These are phyloP conservation scores for Stephania japonica DNA, from an alignment of 164 flowering plant species.

Conservation along the genomic window DNA sequence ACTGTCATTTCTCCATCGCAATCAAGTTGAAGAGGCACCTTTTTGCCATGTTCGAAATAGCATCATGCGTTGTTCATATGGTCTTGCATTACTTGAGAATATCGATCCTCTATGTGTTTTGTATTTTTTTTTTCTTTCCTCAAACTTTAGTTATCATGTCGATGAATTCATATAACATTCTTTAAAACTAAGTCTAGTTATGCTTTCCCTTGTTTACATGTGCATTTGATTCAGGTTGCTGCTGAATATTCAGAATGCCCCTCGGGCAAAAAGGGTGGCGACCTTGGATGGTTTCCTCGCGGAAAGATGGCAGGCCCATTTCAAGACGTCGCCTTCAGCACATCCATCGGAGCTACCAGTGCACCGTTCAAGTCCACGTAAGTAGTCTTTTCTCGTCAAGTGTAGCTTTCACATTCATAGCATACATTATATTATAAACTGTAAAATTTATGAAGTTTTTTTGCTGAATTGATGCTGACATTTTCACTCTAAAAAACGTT, in stretches of 20 bases:
- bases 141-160: too few species aligned
- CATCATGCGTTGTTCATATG: background rate
- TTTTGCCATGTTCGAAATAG: background rate
- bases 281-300: slow-evolving; percentile 98
- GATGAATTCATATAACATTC: too few species aligned
- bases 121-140: too few species aligned
- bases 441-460: background rate
- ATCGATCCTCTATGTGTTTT: too few species aligned
- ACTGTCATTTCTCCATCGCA: background rate
- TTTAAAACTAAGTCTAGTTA: background rate
- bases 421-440: background rate
- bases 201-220: background rate
- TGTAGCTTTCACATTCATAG: background rate
- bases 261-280: slow-evolving; percentile 97
- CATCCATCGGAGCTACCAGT: slow-evolving; percentile 83
- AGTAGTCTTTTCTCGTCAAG: slow-evolving; percentile 2
- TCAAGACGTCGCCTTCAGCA: slow-evolving; percentile 94
- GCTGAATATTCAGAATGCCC: slow-evolving; percentile 94
- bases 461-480: background rate
- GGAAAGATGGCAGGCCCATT: slow-evolving; percentile 99
- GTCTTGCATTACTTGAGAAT: background rate
- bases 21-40: background rate
- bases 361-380: slow-evolving; percentile 98
- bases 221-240: slow-evolving; percentile 51
- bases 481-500: background rate